A percentile compares a stretch with the other conserved stretches of the same genome.
phyloP scores from a whole-genome alignment of 495 filamentous ascomycete genomes.

The Talaromyces liani region DNA sequence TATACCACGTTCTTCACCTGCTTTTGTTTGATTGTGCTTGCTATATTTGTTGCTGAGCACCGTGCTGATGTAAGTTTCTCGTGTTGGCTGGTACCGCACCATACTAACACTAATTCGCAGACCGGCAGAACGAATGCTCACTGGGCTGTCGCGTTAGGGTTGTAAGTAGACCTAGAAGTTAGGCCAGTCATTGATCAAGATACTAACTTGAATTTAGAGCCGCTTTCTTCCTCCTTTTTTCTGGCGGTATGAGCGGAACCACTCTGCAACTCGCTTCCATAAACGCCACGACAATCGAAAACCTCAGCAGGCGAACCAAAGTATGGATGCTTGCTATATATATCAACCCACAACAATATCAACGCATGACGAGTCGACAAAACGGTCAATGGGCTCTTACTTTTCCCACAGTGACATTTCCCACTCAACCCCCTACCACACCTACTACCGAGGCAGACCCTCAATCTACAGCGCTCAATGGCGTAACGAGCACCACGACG shows the following conservation, averaged over 20 bases:
- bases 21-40: conserved; percentile 53
- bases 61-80: conserved; percentile 23
- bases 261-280: conserved; percentile 58
- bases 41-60: conserved; percentile 45
- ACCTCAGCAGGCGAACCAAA: conserved; percentile 50
- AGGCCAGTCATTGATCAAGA: neutral
- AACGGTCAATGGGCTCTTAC: conserved; percentile 32
- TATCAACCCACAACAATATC: conserved; percentile 46
- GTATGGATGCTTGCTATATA: conserved; percentile 71
- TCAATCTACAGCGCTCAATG: neutral
- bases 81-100: neutral
- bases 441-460: neutral
- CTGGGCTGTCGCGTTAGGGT: conserved; percentile 46
- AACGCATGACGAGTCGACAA: conserved; percentile 24
- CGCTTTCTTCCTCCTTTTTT: conserved; percentile 69
- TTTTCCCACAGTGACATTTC: conserved; percentile 43
- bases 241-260: conserved; percentile 62
- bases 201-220: conserved; percentile 30
- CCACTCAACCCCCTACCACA: conserved; percentile 14
- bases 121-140: conserved; percentile 37
- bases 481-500: neutral
- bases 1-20: conserved; percentile 64
- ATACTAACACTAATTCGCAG: conserved; percentile 16
- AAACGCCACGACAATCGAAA: conserved; percentile 81
- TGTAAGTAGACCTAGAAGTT: conserved; percentile 35